Conservation (phyloP, 352 stramenopile genomes). For the Thalassiosira exigua region DNA sequence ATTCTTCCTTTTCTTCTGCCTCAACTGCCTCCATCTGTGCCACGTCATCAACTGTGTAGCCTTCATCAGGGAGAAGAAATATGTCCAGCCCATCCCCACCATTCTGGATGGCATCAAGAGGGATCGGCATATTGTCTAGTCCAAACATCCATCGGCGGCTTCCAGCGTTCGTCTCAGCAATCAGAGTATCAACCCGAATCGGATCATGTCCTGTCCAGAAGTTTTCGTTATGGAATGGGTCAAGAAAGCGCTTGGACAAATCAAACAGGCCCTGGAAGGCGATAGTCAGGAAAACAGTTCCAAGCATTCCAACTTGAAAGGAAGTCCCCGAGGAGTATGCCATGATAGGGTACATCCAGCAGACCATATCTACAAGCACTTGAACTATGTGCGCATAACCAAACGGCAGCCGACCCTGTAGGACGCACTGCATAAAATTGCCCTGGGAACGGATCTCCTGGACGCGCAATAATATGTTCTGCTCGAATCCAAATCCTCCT, state of each 20-base stretch:
- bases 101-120: slow-evolving; percentile 17
- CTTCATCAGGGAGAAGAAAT: slow-evolving; percentile 37
- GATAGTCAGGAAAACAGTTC: slow-evolving; percentile 40
- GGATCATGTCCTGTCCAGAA: slow-evolving; percentile 25
- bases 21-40: slow-evolving; percentile 5
- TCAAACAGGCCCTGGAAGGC: slow-evolving; percentile 51
- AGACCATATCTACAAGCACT: slow-evolving; percentile 27
- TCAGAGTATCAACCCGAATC: slow-evolving; percentile 41
- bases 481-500: slow-evolving; percentile 43
- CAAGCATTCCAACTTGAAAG: slow-evolving; percentile 32
- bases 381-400: slow-evolving; percentile 36
- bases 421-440: slow-evolving; percentile 40
- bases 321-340: slow-evolving; percentile 19
- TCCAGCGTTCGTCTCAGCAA: slow-evolving; percentile 40
- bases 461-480: slow-evolving; percentile 30
- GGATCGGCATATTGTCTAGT: slow-evolving; percentile 39
- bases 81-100: slow-evolving; percentile 22
- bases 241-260: slow-evolving; percentile 39
- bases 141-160: slow-evolving; percentile 29
- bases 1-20: neutral
- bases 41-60: slow-evolving; percentile 25
- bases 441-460: slow-evolving; percentile 31
- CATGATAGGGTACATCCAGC: slow-evolving; percentile 23
- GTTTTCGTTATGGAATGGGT: slow-evolving; percentile 50
- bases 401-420: slow-evolving; percentile 39